Evolutionary conservation across 345 rosid species (phyloP), one percentile per base, ranked within the genome.

Genomic region (Schrenkiella parvula): DNA sequence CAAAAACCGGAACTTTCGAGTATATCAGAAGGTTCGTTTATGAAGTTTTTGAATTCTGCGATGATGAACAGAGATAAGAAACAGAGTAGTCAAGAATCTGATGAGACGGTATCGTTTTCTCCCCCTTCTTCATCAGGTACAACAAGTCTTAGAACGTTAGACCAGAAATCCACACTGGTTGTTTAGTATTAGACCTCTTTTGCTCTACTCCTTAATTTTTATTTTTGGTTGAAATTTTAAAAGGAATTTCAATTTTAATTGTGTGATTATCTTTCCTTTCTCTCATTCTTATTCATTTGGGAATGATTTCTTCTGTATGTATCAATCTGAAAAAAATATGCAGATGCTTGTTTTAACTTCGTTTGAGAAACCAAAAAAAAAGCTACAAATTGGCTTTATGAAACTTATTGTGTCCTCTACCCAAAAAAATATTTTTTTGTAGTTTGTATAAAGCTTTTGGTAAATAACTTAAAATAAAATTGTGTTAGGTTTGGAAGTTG

Each of bases 41-140:
- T 86, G 15, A 85, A 86, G 61, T 88, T 89, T 64, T 78, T 87
- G 74, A 75, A 51, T 65, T 80, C 74, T 55, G 77, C 70, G 29
- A 83, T 71, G 70, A 82, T 66, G 70, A 84, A 71, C 68, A 82
- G 53, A 43, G 76, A 79, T 48, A 75, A 63, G 68, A 84, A 75
- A 55, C 75, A 77, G 70, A 62, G 75, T 52, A 59, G 66, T 68
- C 76, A 78, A 44, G 80, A 77, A 58, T 65, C 59, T 25, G 38
- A 37, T 70, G 60, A 63, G 56, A 54, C 79, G 70, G 1, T 71
- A 21, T 72, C 84, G 43, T 86, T 74, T 11, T 74, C 56, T 37
- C 73, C 81, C 59, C 72, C 87, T 37, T 69, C 81, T 46, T 81
- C 85, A 42, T 79, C 88, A 85, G 88, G 88, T 93, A 80, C 88